Conservation (phyloP, 257 asterid species). For the Solanum acaule region DNA sequence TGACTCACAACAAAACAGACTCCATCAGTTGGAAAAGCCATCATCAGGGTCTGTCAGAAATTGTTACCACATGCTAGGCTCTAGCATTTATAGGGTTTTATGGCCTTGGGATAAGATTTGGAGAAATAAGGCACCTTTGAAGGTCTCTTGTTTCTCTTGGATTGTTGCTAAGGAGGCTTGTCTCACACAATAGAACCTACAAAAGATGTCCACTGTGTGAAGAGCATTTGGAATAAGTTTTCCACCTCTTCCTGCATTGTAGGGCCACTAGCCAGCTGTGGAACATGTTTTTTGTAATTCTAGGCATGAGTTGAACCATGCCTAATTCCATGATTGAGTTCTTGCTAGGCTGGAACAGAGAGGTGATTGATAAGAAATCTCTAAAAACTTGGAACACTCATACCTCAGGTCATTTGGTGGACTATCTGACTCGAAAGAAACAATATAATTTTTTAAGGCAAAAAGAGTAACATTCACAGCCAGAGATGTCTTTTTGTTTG, state of each 20-base stretch:
- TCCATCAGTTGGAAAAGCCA: background rate
- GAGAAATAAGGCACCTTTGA: background rate
- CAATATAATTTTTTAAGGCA: background rate
- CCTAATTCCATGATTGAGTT: background rate
- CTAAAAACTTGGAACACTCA: background rate
- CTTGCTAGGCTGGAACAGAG: background rate
- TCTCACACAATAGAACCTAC: background rate
- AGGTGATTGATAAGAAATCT: background rate
- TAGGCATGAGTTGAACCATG: background rate
- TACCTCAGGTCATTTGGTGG: background rate
- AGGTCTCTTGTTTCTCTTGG: background rate
- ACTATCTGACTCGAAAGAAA: background rate
- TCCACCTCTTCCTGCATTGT: background rate
- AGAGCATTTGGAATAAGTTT: background rate
- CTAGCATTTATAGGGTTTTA: background rate
- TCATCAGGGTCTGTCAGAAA: background rate
- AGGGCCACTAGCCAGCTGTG: background rate
- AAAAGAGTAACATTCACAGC: background rate
- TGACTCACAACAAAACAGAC: background rate
- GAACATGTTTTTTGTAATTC: background rate
- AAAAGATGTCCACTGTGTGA: background rate
- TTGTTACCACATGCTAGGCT: background rate
- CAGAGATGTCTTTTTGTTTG: background rate
- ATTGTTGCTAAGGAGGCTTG: background rate
- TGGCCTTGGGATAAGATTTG: background rate